Evolutionary conservation across 306 rosid genomes (phyloP), one percentile per base, ranked within the genome.

Genomic region (Coriaria nepalensis): DNA sequence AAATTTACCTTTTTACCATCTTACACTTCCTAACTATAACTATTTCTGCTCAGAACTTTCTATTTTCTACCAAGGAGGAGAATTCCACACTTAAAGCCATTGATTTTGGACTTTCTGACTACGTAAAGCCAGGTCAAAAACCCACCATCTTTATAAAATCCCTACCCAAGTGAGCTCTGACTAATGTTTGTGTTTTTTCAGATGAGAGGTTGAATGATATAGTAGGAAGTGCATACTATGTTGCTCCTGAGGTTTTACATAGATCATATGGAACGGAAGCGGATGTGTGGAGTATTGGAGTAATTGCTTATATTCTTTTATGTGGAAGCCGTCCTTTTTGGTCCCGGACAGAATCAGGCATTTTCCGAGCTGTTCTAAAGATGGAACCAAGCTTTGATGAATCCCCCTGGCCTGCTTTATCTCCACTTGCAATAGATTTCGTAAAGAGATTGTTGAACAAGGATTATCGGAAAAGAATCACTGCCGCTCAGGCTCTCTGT

Each of bases 271-370:
- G 86, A 45, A 80, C 94, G 0, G 94, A 83, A 71, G 94, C 72
- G 37, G 94, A 83, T 75, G 77, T 80, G 86, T 83, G 94, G 94
- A 83, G 94, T 76, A 77, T 83, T 40, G 94, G 94, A 35, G 94
- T 83, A 35, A 79, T 80, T 64, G 94, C 94, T 40, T 83, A 83
- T 55, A 83, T 83, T 63, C 90, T 83, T 56, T 63, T 83, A 58
- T 83, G 94, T 60, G 94, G 94, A 69, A 83, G 94, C 50, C 70
- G 94, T 4, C 94, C 90, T 10, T 83, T 83, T 68, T 83, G 94
- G 94, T 85, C 94, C 11, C 68, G 90, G 46, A 74, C 83, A 11
- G 90, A 86, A 60, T 82, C 90, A 39, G 96, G 96, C 11, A 82
- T 86, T 60, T 86, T 82, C 55, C 79, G 83, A 40, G 77, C 93